Percentiles rank a stretch among this genome's conserved stretches.
These are phyloP conservation scores for Protomyces arabidopsidicola DNA, from an alignment of 1,139 yeast genomes.

Conservation along the genomic window DNA sequence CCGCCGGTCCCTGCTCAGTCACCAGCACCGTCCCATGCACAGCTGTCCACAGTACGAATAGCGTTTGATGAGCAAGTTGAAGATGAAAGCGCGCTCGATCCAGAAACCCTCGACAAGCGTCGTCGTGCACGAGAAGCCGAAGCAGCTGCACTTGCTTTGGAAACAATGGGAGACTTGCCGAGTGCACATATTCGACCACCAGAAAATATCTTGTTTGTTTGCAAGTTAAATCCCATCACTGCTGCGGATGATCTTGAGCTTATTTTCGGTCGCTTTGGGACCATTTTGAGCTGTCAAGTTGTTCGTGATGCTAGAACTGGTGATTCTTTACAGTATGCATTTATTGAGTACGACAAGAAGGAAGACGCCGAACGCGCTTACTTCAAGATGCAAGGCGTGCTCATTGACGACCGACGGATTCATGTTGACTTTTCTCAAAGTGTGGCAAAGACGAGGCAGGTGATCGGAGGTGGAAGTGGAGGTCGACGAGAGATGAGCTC, in stretches of 20 bases:
- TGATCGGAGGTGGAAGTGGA: background rate
- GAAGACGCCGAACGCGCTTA: constrained; percentile 58
- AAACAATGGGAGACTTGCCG: constrained; percentile 62
- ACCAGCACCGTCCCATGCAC: constrained; percentile 44
- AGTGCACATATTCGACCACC: constrained; percentile 56
- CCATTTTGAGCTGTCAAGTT: constrained; percentile 50
- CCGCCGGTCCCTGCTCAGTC: constrained; percentile 32
- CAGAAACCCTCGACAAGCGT: constrained; percentile 34
- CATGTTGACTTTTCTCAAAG: constrained; percentile 69
- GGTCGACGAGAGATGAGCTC: no score
- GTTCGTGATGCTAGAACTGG: constrained; percentile 48
- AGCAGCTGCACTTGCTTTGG: constrained; percentile 57
- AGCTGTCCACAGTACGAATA: constrained; percentile 42
- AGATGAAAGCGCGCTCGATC: constrained; percentile 34
- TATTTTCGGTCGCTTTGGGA: constrained; percentile 50
- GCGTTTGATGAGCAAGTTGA: constrained; percentile 38
- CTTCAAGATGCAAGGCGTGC: constrained; percentile 54
- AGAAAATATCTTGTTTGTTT: constrained; percentile 58
- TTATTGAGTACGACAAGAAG: constrained; percentile 52
- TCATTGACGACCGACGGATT: constrained; percentile 60
- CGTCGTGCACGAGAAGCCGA: constrained; percentile 43
- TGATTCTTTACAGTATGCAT: constrained; percentile 56
- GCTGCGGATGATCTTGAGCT: constrained; percentile 49
- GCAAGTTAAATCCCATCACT: constrained; percentile 60
- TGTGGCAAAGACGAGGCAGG: constrained; percentile 35